Base-by-base conservation (phyloP, 176 grass and related monocot species). In the Tillandsia fasciculata region DNA sequence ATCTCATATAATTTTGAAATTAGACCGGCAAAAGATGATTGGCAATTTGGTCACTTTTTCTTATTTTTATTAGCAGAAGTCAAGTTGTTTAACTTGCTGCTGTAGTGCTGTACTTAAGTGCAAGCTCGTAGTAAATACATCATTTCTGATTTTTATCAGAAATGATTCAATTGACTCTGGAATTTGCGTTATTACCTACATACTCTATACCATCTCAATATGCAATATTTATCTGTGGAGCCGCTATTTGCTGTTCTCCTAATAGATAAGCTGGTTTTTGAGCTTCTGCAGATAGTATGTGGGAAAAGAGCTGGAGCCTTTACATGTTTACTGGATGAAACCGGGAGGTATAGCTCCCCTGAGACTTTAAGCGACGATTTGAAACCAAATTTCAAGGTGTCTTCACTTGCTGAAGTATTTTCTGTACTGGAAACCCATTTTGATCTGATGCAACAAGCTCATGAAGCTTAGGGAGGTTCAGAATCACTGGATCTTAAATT, bases 261-360 rank as follows among this genome's bases (percentile, higher is more conserved):
- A 61, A 23, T 15, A 18, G 22, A 61, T 9, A 61, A 61, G 22
- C 8, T 20, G 15, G 0, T 20, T 20, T 17, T 57, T 61, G 2
- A 61, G 29, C 17, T 24, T 69, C 24, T 11, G 12, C 67, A 97
- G 89, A 28, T 97, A 22, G 89, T 85, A 11, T 92, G 93, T 81
- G 89, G 93, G 64, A 97, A 97, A 70, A 87, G 77, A 70, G 89
- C 89, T 1, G 84, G 93, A 77, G 84, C 93, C 14, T 87, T 87
- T 72, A 97, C 93, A 77, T 97, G 93, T 81, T 87, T 97, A 49
- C 88, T 97, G 0, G 93, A 97, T 50, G 93, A 97, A 83, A 92
- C 79, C 0, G 93, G 63, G 52, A 72, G 74, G 74, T 92, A 97
- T 12, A 81, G 72, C 27, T 67, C 81, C 0, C 79, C 65, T 0